Base-by-base conservation (phyloP, 1,284 basidiomycete genomes). In the Marasmius sp. region DNA sequence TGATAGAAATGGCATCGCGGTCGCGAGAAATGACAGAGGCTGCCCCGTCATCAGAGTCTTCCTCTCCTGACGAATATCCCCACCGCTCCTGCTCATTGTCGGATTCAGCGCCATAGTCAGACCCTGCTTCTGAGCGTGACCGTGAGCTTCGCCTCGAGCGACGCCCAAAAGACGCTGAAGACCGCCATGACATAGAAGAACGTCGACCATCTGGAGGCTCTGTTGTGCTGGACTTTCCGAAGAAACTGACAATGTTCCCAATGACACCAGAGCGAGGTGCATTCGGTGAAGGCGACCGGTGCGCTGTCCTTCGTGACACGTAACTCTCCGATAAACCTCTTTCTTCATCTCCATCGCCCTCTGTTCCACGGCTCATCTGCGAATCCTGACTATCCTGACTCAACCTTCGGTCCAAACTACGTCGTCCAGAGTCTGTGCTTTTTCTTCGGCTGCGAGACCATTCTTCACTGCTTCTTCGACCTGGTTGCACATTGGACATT, bases 31-130 rank as follows among this genome's bases (percentile, higher is more conserved):
- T 68, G 57, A 73, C 66, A 41, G 74, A 75, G 51, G 66, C 60
- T 10, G 68, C 74, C 43, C 76, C 74, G 49, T 75, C 81, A 58
- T 91, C 88, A 39, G 76, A 78, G 55, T 82, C 82, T 66, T 87
- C 88, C 70, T 93, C 91, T 20, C 84, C 89, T 6, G 91, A 92
- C 18, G 87, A 85, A 71, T 92, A 93, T 4, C 91, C 91, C 91
- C 91, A 93, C 6, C 88, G 81, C 64, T 92, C 90, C 53, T 81
- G 81, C 51, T 83, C 85, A 27, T 84, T 82, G 12, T 83, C 85
- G 14, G 75, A 79, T 39, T 79, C 83, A 16, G 82, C 66, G 11
- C 80, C 85, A 69, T 87, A 75, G 48, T 89, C 86, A 2, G 87
- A 88, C 43, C 79, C 83, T 33, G 76, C 79, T 41, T 85, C 83